Percentiles rank a stretch among this genome's conserved stretches.
Conservation (phyloP, 345 rosid genomes). For the Erodium maritimum region DNA sequence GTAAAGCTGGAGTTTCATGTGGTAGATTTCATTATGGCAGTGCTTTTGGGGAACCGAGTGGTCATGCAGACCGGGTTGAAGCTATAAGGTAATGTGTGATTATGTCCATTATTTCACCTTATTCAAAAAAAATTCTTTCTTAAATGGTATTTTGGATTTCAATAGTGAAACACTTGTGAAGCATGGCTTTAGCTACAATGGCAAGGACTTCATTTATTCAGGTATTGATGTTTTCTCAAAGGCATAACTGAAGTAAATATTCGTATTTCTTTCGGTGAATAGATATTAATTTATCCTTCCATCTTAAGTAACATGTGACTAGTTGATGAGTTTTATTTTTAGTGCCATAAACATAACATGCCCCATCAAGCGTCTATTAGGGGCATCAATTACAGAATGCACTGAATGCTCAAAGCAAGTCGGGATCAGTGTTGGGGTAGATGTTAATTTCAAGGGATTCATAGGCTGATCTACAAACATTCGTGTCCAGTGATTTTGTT, state of each 20-base stretch:
- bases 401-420: too few relatives aligned
- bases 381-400: too few relatives aligned
- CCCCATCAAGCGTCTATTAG: too few relatives aligned
- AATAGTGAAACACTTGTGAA: conserved; percentile 65
- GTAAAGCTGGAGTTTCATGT: conserved; percentile 86
- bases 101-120: neutral
- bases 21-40: conserved; percentile 92
- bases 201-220: conserved; percentile 88
- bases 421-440: too few relatives aligned
- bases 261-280: neutral
- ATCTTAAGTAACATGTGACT: too few relatives aligned
- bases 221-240: conserved; percentile 24
- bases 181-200: conserved; percentile 76
- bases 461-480: too few relatives aligned
- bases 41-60: conserved; percentile 92
- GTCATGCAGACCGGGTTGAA: conserved; percentile 87
- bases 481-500: too few relatives aligned
- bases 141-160: conserved; percentile 7
- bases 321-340: too few relatives aligned
- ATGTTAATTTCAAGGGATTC: too few relatives aligned
- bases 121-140: too few relatives aligned
- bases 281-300: too few relatives aligned
- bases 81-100: conserved; percentile 43
- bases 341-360: too few relatives aligned
- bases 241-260: neutral